phyloP scores from a whole-genome alignment of 176 grass and related monocot genomes.

The Lolium perenne region DNA sequence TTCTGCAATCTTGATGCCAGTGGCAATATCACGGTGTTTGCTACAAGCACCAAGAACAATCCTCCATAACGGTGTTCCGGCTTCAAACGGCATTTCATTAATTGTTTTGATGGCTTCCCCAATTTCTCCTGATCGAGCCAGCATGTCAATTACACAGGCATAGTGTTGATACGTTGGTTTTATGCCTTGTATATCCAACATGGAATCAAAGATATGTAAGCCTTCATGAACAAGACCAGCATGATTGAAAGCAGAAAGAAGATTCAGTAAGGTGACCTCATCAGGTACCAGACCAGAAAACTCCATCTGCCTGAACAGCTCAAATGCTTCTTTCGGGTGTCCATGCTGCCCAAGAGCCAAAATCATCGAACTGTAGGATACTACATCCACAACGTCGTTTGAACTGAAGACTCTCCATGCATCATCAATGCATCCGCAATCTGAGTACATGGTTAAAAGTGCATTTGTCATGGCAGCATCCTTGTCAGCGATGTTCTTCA shows the following conservation, averaged over 20 bases:
- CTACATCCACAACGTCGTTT: constrained; percentile 25
- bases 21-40: constrained; percentile 46
- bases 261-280: constrained; percentile 50
- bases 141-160: constrained; percentile 59
- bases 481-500: constrained; percentile 38
- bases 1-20: constrained; percentile 43
- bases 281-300: constrained; percentile 43
- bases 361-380: constrained; percentile 55
- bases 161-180: constrained; percentile 46
- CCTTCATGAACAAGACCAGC: constrained; percentile 50
- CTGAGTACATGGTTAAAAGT: constrained; percentile 51
- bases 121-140: constrained; percentile 52
- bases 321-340: constrained; percentile 32
- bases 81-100: constrained; percentile 47
- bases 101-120: constrained; percentile 42
- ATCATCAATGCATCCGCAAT: constrained; percentile 52
- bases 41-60: constrained; percentile 57
- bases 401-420: constrained; percentile 50
- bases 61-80: constrained; percentile 46
- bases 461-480: constrained; percentile 46
- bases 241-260: constrained; percentile 55
- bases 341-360: constrained; percentile 51
- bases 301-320: constrained; percentile 38
- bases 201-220: constrained; percentile 37
- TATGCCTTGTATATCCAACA: constrained; percentile 32